Percentiles rank a stretch among this genome's conserved stretches.
phyloP scores from a whole-genome alignment of 2,329 filamentous ascomycete genomes.

The Xylariaceae sp. region DNA sequence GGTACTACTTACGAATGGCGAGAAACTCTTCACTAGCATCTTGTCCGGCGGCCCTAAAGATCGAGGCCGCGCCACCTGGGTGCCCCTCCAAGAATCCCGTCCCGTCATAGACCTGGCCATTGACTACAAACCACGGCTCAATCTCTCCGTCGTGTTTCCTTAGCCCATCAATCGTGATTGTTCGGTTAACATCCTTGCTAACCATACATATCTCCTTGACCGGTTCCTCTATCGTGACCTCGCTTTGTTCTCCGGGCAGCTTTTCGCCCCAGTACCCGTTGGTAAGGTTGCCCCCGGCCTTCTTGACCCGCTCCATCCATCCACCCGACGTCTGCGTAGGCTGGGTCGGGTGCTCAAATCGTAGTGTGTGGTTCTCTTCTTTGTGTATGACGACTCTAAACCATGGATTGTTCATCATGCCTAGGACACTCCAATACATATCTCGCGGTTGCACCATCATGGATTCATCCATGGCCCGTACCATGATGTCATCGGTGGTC shows the following conservation, averaged over 20 bases:
- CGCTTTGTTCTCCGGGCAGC: conserved; percentile 53
- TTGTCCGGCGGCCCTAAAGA: conserved; percentile 77
- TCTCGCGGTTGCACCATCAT: conserved; percentile 86
- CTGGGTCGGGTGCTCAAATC: conserved; percentile 88
- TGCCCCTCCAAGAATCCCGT: conserved; percentile 79
- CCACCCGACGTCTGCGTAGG: conserved; percentile 76
- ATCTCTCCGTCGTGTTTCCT: conserved; percentile 65
- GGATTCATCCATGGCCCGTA: conserved; percentile 87
- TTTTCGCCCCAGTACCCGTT: conserved; percentile 87
- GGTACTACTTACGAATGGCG: conserved; percentile 76
- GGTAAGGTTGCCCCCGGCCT: conserved; percentile 73
- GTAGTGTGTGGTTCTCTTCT: conserved; percentile 64
- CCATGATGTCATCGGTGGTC: conserved; percentile 71
- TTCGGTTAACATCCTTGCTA: conserved; percentile 63
- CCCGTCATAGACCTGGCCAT: conserved; percentile 88
- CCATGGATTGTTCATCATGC: conserved; percentile 99
- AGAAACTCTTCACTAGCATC: conserved; percentile 89
- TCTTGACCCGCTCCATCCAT: conserved; percentile 94
- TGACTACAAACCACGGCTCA: conserved; percentile 84
- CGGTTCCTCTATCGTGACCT: conserved; percentile 48
- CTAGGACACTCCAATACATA: conserved; percentile 94
- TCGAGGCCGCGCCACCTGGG: conserved; percentile 84
- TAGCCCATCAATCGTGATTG: conserved; percentile 73
- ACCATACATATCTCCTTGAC: conserved; percentile 76
- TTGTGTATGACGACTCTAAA: conserved; percentile 78